A percentile compares a stretch with the other conserved stretches of the same genome.
These are phyloP conservation scores for Penicillium odoratum DNA, from an alignment of 495 filamentous ascomycete species.

Conservation along the genomic window DNA sequence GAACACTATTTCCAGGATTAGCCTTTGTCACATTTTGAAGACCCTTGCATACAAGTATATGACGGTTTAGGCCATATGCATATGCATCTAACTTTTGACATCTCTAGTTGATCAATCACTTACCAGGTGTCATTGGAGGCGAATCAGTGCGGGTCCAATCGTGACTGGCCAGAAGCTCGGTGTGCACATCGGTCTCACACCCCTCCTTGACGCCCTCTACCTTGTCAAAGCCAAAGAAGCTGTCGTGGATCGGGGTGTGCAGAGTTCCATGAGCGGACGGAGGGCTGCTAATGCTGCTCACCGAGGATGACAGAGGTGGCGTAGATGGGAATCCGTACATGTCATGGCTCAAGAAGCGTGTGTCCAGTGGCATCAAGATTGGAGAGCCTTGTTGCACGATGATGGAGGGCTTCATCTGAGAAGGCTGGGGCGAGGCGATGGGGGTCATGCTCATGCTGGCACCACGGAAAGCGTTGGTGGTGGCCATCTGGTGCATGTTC, in stretches of 20 bases:
- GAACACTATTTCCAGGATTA: slow-evolving; percentile 60
- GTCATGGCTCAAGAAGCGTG: slow-evolving; percentile 67
- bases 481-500: slow-evolving; percentile 73
- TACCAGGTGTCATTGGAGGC: slow-evolving; percentile 93
- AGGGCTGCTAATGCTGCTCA: slow-evolving; percentile 84
- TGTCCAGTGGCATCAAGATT: slow-evolving; percentile 73
- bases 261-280: slow-evolving; percentile 73
- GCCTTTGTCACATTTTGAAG: slow-evolving; percentile 10
- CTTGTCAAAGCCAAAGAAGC: slow-evolving; percentile 72
- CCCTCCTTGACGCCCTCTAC: slow-evolving; percentile 80
- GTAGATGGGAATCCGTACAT: slow-evolving; percentile 80
- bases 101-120: slow-evolving; percentile 39
- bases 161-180: slow-evolving; percentile 71
- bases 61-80: slow-evolving; percentile 6
- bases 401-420: slow-evolving; percentile 73
- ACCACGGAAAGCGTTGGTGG: slow-evolving; percentile 58
- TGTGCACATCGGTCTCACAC: slow-evolving; percentile 71
- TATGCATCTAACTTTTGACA: slow-evolving; percentile 12
- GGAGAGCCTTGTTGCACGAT: slow-evolving; percentile 69
- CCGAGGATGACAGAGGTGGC: slow-evolving; percentile 81
- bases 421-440: slow-evolving; percentile 74
- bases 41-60: slow-evolving; percentile 26
- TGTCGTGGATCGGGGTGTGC: slow-evolving; percentile 77
- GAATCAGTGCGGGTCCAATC: slow-evolving; percentile 77
- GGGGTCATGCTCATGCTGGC: slow-evolving; percentile 64